These are phyloP conservation scores for Elongisporangium prolatum DNA, from an alignment of 352 stramenopile genomes.

Conservation along the genomic window DNA sequence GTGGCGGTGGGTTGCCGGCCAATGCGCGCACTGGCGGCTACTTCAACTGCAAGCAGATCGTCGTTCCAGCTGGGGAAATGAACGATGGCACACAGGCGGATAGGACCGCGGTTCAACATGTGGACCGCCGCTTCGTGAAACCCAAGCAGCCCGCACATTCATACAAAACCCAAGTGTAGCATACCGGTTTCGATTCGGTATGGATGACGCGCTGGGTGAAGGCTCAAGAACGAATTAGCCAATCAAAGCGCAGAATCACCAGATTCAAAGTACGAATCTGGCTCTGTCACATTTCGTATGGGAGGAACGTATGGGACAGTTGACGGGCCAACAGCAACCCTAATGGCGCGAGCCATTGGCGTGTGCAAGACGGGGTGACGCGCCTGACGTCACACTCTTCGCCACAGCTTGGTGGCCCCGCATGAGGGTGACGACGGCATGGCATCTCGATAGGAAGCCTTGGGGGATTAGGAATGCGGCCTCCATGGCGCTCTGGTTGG, in stretches of 20 bases:
- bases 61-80: neutral
- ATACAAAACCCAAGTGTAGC: conserved; percentile 5
- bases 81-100: neutral
- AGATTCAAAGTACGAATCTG: conserved; percentile 1
- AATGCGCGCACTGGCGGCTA: conserved; percentile 6
- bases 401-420: neutral
- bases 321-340: neutral
- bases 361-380: conserved; percentile 2
- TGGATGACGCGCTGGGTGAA: conserved; percentile 3
- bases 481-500: neutral
- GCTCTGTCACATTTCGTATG: conserved; percentile 10
- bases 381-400: conserved; percentile 6
- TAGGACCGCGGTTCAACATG: neutral
- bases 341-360: neutral
- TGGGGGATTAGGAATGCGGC: neutral
- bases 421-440: neutral
- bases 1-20: conserved; percentile 4
- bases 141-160: neutral
- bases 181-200: conserved; percentile 4
- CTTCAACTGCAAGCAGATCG: conserved; percentile 27
- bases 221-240: neutral
- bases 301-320: neutral
- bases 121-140: neutral
- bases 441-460: neutral
- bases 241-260: neutral